Percentiles rank a stretch among this genome's conserved stretches.
Conservation (phyloP, 192 early-diverging fungal species). For the Coemansia pectinata region DNA sequence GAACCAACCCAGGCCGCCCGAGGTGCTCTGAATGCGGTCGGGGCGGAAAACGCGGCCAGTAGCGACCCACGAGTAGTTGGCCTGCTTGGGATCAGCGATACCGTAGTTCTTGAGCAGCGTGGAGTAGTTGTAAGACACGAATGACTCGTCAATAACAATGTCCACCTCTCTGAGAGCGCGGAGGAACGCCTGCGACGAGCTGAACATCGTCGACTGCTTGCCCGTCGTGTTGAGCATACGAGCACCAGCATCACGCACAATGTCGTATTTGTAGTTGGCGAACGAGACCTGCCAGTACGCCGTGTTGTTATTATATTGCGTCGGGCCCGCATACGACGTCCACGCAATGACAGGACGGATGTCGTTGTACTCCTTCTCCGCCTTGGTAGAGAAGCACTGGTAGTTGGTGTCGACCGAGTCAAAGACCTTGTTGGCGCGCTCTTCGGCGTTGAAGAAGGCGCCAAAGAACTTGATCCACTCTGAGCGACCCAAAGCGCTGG, state of each 20-base stretch:
- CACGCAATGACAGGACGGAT: conserved; percentile 62
- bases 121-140: conserved; percentile 44
- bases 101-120: conserved; percentile 62
- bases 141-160: conserved; percentile 72
- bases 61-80: conserved; percentile 63
- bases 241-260: conserved; percentile 70
- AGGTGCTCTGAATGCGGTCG: conserved; percentile 64
- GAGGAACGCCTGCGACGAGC: conserved; percentile 51
- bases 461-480: conserved; percentile 61
- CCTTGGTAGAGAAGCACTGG: conserved; percentile 47
- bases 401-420: conserved; percentile 49
- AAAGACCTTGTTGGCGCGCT: conserved; percentile 50
- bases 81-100: conserved; percentile 37
- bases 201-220: conserved; percentile 39
- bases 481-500: conserved; percentile 43
- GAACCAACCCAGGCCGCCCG: conserved; percentile 72
- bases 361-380: conserved; percentile 41
- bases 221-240: conserved; percentile 57
- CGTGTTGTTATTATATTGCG: conserved; percentile 68
- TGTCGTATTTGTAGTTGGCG: conserved; percentile 60
- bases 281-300: conserved; percentile 61
- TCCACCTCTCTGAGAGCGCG: conserved; percentile 61
- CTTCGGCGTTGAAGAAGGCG: conserved; percentile 56
- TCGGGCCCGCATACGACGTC: conserved; percentile 60
- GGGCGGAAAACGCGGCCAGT: conserved; percentile 66